These are phyloP conservation scores for Nigrospora oryzae DNA, from an alignment of 2,329 filamentous ascomycete genomes.

Conservation along the genomic window DNA sequence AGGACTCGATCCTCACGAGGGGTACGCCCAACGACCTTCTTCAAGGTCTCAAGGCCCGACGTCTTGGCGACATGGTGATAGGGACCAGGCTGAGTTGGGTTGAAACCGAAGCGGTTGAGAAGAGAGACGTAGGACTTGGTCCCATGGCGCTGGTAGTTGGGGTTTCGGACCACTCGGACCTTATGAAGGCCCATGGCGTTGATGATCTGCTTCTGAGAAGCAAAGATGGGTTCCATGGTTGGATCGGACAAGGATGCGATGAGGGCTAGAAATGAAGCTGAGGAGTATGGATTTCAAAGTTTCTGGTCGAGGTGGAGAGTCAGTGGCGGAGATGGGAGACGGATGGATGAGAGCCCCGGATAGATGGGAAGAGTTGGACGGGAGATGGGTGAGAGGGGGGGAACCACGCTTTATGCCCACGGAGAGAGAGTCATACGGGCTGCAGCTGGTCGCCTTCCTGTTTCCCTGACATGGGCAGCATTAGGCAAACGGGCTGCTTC, in stretches of 20 bases:
- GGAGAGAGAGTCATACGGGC: too few relatives aligned
- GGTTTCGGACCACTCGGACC: slow-evolving; percentile 45
- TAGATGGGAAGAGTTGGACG: neutral
- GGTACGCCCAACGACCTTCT: slow-evolving; percentile 37
- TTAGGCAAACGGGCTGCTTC: too few relatives aligned
- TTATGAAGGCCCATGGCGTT: slow-evolving; percentile 29
- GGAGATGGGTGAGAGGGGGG: neutral
- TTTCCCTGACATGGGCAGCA: too few relatives aligned
- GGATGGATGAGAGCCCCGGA: too few relatives aligned
- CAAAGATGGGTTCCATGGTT: slow-evolving; percentile 25
- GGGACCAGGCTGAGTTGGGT: slow-evolving; percentile 53
- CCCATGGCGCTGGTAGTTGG: slow-evolving; percentile 49
- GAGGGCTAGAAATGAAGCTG: neutral
- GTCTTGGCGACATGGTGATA: slow-evolving; percentile 43
- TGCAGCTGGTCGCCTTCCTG: too few relatives aligned
- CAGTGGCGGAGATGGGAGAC: neutral
- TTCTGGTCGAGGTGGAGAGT: neutral
- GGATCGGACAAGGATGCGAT: neutral
- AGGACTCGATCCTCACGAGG: slow-evolving; percentile 37
- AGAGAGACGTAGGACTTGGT: slow-evolving; percentile 55
- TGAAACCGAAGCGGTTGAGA: slow-evolving; percentile 54
- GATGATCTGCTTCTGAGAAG: slow-evolving; percentile 24
- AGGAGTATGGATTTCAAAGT: too few relatives aligned
- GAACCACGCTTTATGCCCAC: neutral
- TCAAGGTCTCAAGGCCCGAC: slow-evolving; percentile 31